Base-by-base conservation (phyloP, 1,139 yeast genomes). In the Zygoascus hellenicus region DNA sequence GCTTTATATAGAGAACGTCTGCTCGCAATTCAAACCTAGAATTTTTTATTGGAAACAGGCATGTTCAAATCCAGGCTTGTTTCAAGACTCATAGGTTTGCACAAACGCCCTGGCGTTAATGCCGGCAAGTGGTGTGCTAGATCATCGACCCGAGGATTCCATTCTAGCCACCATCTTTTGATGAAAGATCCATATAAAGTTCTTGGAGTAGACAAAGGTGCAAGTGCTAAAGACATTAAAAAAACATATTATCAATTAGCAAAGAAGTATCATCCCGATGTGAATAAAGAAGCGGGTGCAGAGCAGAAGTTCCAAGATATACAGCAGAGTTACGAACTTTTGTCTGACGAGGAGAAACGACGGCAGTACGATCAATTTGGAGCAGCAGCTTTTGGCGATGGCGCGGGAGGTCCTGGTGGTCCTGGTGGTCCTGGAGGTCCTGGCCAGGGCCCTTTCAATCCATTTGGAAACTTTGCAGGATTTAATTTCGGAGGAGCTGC, bases 241-340 rank as follows among this genome's bases (percentile, higher is more conserved):
- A 89, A 88, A 68, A 95, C 96, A 5, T 92, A 92, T 69, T 89
- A 89, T 64, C 85, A 88, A 60, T 72, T 92, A 54, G 98, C 97
- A 17, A 94, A 94, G 66, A 80, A 92, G 65, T 87, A 74, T 66
- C 99, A 92, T 67, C 99, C 99, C 1, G 99, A 92, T 70, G 87
- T 92, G 46, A 92, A 92, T 67, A 92, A 92, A 66, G 96, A 86
- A 56, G 77, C 80, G 35, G 94, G 78, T 29, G 95, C 97, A 0
- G 96, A 90, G 58, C 79, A 81, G 60, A 81, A 80, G 64, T 92
- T 92, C 68, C 97, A 92, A 62, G 89, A 87, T 60, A 78, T 92
- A 56, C 97, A 92, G 64, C 94, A 87, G 54, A 94, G 97, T 5
- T 92, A 94, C 62, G 99, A 92, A 66, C 78, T 92, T 43, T 72